These are phyloP conservation scores for Scortechinia acanthostroma DNA, from an alignment of 2,329 filamentous ascomycete genomes.

Conservation along the genomic window DNA sequence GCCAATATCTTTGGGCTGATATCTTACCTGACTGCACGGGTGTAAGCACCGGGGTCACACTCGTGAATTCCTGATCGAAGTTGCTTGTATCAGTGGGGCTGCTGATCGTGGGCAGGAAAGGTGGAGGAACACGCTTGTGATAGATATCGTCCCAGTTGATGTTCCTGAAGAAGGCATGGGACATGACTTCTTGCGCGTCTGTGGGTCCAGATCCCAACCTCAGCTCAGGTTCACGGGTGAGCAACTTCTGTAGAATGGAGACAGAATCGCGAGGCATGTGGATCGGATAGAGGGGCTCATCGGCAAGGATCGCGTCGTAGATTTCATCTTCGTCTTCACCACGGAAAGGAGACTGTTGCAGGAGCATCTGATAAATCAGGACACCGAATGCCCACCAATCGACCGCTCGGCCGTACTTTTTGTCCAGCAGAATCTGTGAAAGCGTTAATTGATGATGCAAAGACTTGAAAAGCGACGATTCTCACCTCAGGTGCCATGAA, in stretches of 20 bases:
- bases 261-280: conserved; percentile 98
- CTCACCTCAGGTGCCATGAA: conserved; percentile 96
- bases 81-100: conserved; percentile 97
- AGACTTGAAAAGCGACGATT: neutral
- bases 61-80: conserved; percentile 97
- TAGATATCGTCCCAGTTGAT: conserved; percentile 99
- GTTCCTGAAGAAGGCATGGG: conserved; percentile 93
- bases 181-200: conserved; percentile 98
- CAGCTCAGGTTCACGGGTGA: conserved; percentile 89
- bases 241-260: conserved; percentile 91
- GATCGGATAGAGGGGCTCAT: conserved; percentile 95
- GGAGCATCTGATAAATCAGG: conserved; percentile 97
- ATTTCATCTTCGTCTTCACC: conserved; percentile 99
- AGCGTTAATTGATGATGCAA: conserved; percentile 15
- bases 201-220: conserved; percentile 89
- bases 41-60: conserved; percentile 92
- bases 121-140: conserved; percentile 82
- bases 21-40: conserved; percentile 90
- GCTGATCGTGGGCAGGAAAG: conserved; percentile 84
- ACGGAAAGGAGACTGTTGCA: conserved; percentile 96
- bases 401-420: conserved; percentile 94
- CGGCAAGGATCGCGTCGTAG: conserved; percentile 94
- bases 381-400: conserved; percentile 99
- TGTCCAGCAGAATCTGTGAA: conserved; percentile 80
- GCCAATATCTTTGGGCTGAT: no score